Evolutionary conservation across 1,139 yeast genomes (phyloP).

Genomic region (Saccharomyces hybrid): DNA sequence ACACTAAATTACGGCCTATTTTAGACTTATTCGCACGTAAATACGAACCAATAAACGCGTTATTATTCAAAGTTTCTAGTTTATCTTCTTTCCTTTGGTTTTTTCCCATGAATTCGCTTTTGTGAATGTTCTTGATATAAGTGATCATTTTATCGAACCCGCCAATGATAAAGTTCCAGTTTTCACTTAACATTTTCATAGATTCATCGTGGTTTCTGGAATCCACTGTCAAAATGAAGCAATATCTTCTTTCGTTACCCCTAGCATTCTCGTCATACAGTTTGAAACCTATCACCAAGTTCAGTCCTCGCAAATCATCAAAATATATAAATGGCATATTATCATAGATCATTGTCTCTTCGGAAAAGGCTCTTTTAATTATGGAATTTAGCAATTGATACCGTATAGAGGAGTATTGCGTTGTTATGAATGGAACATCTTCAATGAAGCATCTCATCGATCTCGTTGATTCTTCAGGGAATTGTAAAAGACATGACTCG

Average conservation of each 20-base stretch:
- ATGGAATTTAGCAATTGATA: conserved; percentile 35
- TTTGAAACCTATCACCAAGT: conserved; percentile 60
- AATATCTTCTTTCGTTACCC: conserved; percentile 70
- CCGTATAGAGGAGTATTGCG: conserved; percentile 55
- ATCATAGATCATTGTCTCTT: conserved; percentile 63
- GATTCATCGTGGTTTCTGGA: conserved; percentile 38
- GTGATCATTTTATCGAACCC: conserved; percentile 48
- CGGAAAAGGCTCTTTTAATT: conserved; percentile 60
- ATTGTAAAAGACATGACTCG: conserved; percentile 47
- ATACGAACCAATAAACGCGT: conserved; percentile 27
- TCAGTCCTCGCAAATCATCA: conserved; percentile 60
- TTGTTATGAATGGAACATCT: conserved; percentile 35
- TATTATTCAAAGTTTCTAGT: conserved; percentile 37
- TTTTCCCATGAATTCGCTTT: conserved; percentile 25
- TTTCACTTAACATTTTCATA: conserved; percentile 37
- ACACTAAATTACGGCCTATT: conserved; percentile 51
- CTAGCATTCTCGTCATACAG: conserved; percentile 64
- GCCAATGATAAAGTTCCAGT: conserved; percentile 51
- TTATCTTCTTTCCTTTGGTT: conserved; percentile 36
- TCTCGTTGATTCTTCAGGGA: conserved; percentile 36
- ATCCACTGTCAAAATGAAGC: conserved; percentile 57
- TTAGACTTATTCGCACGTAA: conserved; percentile 44
- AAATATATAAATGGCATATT: conserved; percentile 65
- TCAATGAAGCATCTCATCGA: conserved; percentile 21
- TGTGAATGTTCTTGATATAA: conserved; percentile 38